These are phyloP conservation scores for Colletotrichum sp. DNA, from an alignment of 2,329 filamentous ascomycete genomes.

Conservation along the genomic window DNA sequence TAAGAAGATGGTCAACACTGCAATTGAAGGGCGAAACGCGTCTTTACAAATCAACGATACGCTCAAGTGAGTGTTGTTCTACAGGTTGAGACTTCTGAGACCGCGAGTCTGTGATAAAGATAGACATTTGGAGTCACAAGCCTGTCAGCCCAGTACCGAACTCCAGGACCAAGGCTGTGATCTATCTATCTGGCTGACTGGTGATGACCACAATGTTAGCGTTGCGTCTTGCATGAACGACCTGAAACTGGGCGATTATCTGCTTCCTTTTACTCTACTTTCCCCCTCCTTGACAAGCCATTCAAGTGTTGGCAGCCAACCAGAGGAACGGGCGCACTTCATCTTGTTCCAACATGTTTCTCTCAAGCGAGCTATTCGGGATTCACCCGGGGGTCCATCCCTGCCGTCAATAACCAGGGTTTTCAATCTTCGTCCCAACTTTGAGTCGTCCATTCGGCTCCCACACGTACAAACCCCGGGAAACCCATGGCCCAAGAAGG, in stretches of 20 bases:
- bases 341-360: not conserved
- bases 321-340: not conserved
- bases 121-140: not conserved
- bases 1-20: not conserved
- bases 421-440: not conserved
- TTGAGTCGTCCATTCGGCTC: not conserved
- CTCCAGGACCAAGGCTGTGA: not conserved
- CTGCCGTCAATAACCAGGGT: not conserved
- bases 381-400: not conserved
- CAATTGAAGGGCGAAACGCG: not conserved
- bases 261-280: not conserved
- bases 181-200: not conserved
- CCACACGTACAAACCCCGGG: not conserved
- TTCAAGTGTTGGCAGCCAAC: not conserved
- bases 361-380: not conserved
- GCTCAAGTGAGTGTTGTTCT: not conserved
- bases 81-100: not conserved
- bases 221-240: not conserved
- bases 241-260: slow-evolving; percentile 17
- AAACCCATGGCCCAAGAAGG: slow-evolving; percentile 6
- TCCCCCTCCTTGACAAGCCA: not conserved
- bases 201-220: slow-evolving; percentile 1
- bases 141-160: not conserved
- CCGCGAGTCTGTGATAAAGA: not conserved
- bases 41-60: not conserved